These are phyloP conservation scores for Chloroidium sp. DNA, from an alignment of 163 green algal genomes.

Conservation along the genomic window DNA sequence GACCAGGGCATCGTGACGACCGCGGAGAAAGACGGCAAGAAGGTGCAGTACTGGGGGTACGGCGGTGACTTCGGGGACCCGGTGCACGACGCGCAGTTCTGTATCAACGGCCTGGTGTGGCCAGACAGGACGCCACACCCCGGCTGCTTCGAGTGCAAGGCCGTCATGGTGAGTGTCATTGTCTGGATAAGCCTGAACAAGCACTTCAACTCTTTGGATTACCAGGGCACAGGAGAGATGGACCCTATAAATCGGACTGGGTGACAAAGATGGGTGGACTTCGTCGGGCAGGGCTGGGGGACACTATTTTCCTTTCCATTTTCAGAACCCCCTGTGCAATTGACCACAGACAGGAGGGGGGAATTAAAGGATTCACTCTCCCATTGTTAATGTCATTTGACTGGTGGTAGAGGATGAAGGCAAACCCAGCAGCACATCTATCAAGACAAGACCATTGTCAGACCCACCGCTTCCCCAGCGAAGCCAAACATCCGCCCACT, in stretches of 20 bases:
- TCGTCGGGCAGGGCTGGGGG: too few relatives aligned
- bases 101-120: slow-evolving; percentile 88
- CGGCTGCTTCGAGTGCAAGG: slow-evolving; percentile 55
- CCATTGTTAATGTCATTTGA: too few relatives aligned
- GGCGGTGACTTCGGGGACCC: slow-evolving; percentile 90
- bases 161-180: slow-evolving; percentile 23
- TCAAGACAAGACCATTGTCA: too few relatives aligned
- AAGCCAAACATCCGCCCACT: too few relatives aligned
- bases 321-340: too few relatives aligned
- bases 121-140: slow-evolving; percentile 82
- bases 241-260: not conserved
- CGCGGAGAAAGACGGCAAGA: slow-evolving; percentile 5
- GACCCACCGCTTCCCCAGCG: too few relatives aligned
- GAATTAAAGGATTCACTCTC: too few relatives aligned
- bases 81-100: slow-evolving; percentile 91
- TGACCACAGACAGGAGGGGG: too few relatives aligned
- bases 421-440: too few relatives aligned
- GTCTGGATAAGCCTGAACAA: too few relatives aligned
- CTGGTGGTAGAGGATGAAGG: too few relatives aligned
- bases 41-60: slow-evolving; percentile 70
- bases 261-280: not conserved
- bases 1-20: slow-evolving; percentile 70
- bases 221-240: not conserved
- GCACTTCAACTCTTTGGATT: not conserved
- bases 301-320: too few relatives aligned